Base-by-base conservation (phyloP, 2,329 filamentous ascomycete species). In the Trichoderma endophyticum region DNA sequence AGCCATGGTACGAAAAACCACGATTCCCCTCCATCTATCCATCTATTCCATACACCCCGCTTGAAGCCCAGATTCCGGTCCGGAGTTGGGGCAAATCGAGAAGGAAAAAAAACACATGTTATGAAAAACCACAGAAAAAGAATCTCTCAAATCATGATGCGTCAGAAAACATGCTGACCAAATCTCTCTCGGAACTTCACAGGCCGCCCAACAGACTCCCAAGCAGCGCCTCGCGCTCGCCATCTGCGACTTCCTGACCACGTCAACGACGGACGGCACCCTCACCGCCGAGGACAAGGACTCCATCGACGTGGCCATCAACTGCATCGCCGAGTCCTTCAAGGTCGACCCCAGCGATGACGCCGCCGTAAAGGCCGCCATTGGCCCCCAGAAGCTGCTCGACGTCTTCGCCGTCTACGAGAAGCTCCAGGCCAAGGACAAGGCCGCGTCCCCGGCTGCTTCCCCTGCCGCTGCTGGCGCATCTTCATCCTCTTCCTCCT, bases 341-440 rank as follows among this genome's bases (percentile, higher is more conserved):
- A 94, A 97, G 83, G 92, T 99, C 78, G 94, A 98, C 83, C 89
- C 93, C n/a, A 84, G 87, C 74, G 91, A 97, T 83, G 86, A 90
- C 78, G 85, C 88, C 70, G 91, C 93, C 77, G 86, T 95, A 77
- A 85, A 89, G 75, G 89, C 93, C 76, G 94, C 95, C 76, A 86
- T 97, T 75, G 95, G 94, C 79, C 89, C 91, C 75, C 94, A 98
- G 85, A 95, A 91, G 81, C 91, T 99, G 73, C 87, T 94, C 73
- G 91, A 92, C 82, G 97, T 99, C 84, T 99, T 97, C 87, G 90
- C 90, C 79, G 94, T 98, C 75, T 98, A 98, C 84, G 96, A 99
- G 85, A 97, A 97, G 84, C 89, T 98, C 75, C 95, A 95, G 85
- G 88, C 89, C 73, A 81, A 60, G 57, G 57, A 81, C 51, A 76